Base-by-base conservation (phyloP, 371 early-diverging fungal species). In the Mucor racemosus region DNA sequence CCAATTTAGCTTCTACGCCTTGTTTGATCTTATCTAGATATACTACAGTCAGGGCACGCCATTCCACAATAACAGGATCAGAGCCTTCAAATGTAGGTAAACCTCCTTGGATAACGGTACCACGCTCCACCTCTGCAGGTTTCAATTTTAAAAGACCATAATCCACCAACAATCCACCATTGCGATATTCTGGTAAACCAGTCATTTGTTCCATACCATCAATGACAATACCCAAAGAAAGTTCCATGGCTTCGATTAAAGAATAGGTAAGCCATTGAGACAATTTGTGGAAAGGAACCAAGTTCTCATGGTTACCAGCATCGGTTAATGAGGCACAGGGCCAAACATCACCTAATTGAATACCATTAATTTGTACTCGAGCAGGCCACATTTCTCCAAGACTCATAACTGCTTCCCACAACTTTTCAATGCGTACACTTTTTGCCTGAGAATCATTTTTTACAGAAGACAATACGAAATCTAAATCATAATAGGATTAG, bases 201-300 rank as follows among this genome's bases (percentile, higher is more conserved):
- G 97, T 97, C 77, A 97, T 80, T 14, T 75, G 67, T 21, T 89
- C 88, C 5, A 85, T 71, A 7, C 90, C 90, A 14, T 76, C 71
- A 46, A 96, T 84, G 1, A 58, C 76, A 19, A 93, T 67, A 41
- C 75, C 79, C 17, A 89, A 72, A 10, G 88, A 64, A n/a, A 77
- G 76, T 60, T 86, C 84, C 21, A 95, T 74, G 1, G 91, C 90
- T 64, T 96, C 97, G 77, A 94, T 85, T 57, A 96, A 80, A 0
- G 95, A 95, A 77, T 96, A 96, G 1, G 95, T 93, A 36, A 97
- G 88, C 97, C 97, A 97, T 76, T 96, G 95, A 15, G 94, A 93
- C 42, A 97, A 85, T 67, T 97, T 97, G 78, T 97, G 96, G 82
- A 96, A 96, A 19, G 94, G 86, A 8, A 95, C 92, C 54, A 82